Evolutionary conservation across 2,329 filamentous ascomycete species (phyloP).

Genomic region (Mycosphaerella arachidis): DNA sequence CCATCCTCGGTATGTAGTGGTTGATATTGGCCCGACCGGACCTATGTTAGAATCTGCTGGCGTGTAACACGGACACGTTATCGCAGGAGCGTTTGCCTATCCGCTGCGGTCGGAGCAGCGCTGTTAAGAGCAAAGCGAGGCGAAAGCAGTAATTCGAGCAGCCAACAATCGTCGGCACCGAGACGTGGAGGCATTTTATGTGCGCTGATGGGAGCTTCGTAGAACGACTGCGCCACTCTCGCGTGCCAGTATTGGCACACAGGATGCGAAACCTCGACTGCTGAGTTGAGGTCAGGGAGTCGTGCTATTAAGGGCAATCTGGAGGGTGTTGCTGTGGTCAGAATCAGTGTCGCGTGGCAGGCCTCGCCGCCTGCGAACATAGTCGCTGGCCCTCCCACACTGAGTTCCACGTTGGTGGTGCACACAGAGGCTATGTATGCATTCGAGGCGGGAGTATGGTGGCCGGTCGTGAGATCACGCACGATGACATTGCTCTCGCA

Average conservation of each 20-base stretch:
- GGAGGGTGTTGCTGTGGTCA: not conserved
- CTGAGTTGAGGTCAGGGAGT: not conserved
- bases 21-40: not conserved
- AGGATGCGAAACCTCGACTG: not conserved
- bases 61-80: not conserved
- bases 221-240: not conserved
- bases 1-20: not conserved
- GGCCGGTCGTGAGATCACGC: not conserved
- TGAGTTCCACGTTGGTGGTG: conserved; percentile 10
- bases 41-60: not conserved
- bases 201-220: not conserved
- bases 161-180: not conserved
- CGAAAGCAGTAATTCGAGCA: not conserved
- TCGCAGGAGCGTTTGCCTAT: not conserved
- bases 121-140: not conserved
- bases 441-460: not conserved
- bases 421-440: conserved; percentile 6
- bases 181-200: not conserved
- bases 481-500: not conserved
- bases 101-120: not conserved
- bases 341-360: not conserved
- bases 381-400: not conserved
- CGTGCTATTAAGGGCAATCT: not conserved
- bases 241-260: not conserved
- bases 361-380: not conserved